Evolutionary conservation across 2,329 filamentous ascomycete genomes (phyloP), one percentile per base, ranked within the genome.

Genomic region (Xylariaceae sp.): DNA sequence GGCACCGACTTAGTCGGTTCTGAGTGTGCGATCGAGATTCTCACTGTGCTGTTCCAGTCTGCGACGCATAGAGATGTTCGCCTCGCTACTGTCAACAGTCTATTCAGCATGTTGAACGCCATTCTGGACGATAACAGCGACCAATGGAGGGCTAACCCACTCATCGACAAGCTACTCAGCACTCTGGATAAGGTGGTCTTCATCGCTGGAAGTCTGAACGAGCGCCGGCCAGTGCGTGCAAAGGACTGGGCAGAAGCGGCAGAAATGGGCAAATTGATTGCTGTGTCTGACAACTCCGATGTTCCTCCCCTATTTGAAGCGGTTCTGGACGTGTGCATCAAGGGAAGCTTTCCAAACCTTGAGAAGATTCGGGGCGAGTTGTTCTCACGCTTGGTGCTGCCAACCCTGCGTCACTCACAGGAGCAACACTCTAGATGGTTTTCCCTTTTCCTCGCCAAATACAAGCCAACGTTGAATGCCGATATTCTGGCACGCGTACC

Each of bases 121-220:
- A 58, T 61, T 18, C 10, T 47, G 4, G 35, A 50, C 17, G 50
- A 58, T 7, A 30, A 7, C 42, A 45, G 39, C 37, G 53, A 58
- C 35, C 17, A 61, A 18, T 59, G 55, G 58, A 56, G 15, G 47
- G 56, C 55, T 30, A 51, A 63, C 18, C 53, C 61, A 18, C 56
- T 58, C 51, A 50, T 58, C 13, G 58, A 61, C 48, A 58, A 56
- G 13, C 61, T 61, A n/a, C 50, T 63, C 15, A 50, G 18, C 23
- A 55, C 53, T 35, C 8, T 63, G 11, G 58, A 63, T 17, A 56
- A 10, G 8, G 53, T 63, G 11, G 18, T 61, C 51, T 47, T 42
- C 42, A 61, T 63, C 42, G 59, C 61, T 2, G 61, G 61, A 15
- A 58, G 59, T 39, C 11, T 61, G 13, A 63, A 61, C 17, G 58